Percentiles rank a stretch among this genome's conserved stretches.
Evolutionary conservation across 108 stramenopile genomes (phyloP).

Genomic region (Mediolabrus comicus): DNA sequence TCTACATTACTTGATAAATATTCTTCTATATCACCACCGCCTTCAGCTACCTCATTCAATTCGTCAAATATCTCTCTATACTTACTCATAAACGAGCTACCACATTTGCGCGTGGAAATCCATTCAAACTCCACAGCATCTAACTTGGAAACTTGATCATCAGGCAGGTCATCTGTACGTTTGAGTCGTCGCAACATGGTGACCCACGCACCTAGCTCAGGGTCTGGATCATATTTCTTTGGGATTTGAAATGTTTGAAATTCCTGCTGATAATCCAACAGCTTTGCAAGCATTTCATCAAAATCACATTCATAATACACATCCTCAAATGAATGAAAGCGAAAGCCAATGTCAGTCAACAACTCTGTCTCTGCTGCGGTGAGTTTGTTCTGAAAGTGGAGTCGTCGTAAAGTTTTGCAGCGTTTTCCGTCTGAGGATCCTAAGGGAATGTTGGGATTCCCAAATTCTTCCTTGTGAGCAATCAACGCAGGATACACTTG

Average conservation of each 20-base stretch:
- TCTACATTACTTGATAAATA: constrained; percentile 28
- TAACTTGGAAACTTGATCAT: constrained; percentile 53
- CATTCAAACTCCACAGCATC: constrained; percentile 70
- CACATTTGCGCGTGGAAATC: constrained; percentile 70
- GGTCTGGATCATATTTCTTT: constrained; percentile 79
- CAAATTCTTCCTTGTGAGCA: constrained; percentile 50
- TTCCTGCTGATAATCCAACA: constrained; percentile 56
- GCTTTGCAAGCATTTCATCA: constrained; percentile 55
- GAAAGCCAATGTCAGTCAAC: constrained; percentile 62
- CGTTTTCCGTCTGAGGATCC: constrained; percentile 61
- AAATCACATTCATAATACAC: constrained; percentile 77
- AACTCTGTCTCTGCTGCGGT: constrained; percentile 47
- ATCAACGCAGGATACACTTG: constrained; percentile 64
- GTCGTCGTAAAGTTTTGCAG: constrained; percentile 65
- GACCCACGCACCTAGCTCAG: constrained; percentile 85
- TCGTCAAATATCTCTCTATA: constrained; percentile 49
- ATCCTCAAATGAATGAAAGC: constrained; percentile 72
- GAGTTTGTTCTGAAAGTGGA: constrained; percentile 72
- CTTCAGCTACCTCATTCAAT: constrained; percentile 25
- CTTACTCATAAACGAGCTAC: constrained; percentile 71
- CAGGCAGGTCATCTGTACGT: constrained; percentile 39
- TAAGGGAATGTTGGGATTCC: constrained; percentile 80
- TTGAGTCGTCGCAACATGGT: constrained; percentile 72
- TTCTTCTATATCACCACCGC: constrained; percentile 16
- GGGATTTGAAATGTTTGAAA: constrained; percentile 69